A percentile compares a stretch with the other conserved stretches of the same genome.
Evolutionary conservation across 495 filamentous ascomycete species (phyloP).

Genomic region (Lichina pygmaea): DNA sequence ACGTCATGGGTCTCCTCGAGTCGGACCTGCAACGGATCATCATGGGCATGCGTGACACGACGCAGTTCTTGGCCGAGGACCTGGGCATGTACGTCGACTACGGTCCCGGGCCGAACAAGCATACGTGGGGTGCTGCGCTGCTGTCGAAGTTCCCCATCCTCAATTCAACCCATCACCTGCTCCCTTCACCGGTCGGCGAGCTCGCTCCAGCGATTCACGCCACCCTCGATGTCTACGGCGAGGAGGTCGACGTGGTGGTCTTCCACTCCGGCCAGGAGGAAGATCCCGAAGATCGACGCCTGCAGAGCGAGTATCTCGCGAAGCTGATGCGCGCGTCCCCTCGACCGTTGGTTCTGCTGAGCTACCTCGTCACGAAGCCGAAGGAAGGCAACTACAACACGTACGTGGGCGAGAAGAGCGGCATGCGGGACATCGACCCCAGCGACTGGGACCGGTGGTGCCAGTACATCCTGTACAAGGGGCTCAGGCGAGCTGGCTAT

Average conservation of each 20-base stretch:
- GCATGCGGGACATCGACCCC: conserved; percentile 88
- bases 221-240: conserved; percentile 77
- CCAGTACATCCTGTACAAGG: conserved; percentile 94
- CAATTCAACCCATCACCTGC: conserved; percentile 85
- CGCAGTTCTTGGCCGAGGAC: conserved; percentile 85
- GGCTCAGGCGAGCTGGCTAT: conserved; percentile 63
- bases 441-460: conserved; percentile 97
- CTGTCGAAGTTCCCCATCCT: conserved; percentile 95
- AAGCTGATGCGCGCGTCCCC: conserved; percentile 63
- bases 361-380: conserved; percentile 79
- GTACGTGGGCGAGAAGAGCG: conserved; percentile 62
- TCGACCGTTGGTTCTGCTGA: conserved; percentile 63
- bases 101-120: conserved; percentile 93
- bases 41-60: conserved; percentile 96
- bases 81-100: conserved; percentile 97
- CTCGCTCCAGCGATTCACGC: conserved; percentile 91
- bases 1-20: conserved; percentile 84
- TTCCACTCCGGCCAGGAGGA: conserved; percentile 99
- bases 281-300: conserved; percentile 73
- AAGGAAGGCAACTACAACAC: conserved; percentile 90
- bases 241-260: conserved; percentile 76
- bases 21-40: conserved; percentile 91
- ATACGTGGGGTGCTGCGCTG: conserved; percentile 88
- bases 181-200: conserved; percentile 82
- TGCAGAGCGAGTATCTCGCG: conserved; percentile 70